A percentile compares a stretch with the other conserved stretches of the same genome.
phyloP scores from a whole-genome alignment of 345 rosid species.

The Arabidopsis suecica region DNA sequence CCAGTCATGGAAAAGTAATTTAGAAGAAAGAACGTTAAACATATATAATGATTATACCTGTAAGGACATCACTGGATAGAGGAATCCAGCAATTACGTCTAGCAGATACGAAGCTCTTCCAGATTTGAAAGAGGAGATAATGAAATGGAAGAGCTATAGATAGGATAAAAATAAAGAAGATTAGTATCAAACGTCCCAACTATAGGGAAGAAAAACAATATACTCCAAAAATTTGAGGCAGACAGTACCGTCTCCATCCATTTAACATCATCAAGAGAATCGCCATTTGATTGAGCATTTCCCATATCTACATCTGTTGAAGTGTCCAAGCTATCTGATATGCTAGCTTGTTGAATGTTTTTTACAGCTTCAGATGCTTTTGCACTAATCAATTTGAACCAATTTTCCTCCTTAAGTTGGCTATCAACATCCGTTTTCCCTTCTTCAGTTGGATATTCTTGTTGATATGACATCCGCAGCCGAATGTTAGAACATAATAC shows the following conservation, averaged over 20 bases:
- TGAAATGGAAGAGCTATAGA: constrained; percentile 83
- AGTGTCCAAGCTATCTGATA: constrained; percentile 60
- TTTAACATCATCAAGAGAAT: constrained; percentile 77
- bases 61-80: constrained; percentile 87
- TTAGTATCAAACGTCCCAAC: constrained; percentile 24
- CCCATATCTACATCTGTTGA: constrained; percentile 50
- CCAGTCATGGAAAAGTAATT: constrained; percentile 16
- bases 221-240: background rate
- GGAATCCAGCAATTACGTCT: constrained; percentile 76
- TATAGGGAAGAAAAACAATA: background rate
- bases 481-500: constrained; percentile 88
- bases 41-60: constrained; percentile 62
- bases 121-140: constrained; percentile 83
- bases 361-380: constrained; percentile 77
- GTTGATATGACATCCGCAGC: constrained; percentile 60
- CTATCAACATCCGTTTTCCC: constrained; percentile 47
- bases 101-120: constrained; percentile 92
- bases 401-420: constrained; percentile 60
- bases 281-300: constrained; percentile 60
- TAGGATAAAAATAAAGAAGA: constrained; percentile 10
- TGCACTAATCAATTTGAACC: constrained; percentile 67
- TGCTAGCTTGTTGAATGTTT: constrained; percentile 72
- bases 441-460: constrained; percentile 53
- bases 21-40: constrained; percentile 3
- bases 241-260: constrained; percentile 98